These are phyloP conservation scores for Carex arenaria DNA, from an alignment of 202 grass and related monocot genomes.

Conservation along the genomic window DNA sequence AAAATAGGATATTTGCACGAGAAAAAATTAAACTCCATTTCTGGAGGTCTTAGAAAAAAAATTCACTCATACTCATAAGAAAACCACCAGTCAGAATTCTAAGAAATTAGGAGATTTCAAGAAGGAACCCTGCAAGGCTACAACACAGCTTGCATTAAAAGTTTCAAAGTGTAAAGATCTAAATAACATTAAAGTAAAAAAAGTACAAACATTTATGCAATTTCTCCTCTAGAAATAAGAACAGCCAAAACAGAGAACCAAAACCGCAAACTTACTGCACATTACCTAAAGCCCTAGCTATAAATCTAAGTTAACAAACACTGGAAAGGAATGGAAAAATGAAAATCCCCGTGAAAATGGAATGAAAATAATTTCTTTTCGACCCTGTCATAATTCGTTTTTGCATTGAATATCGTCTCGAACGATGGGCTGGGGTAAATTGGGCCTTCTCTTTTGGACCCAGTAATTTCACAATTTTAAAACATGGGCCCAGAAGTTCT, in stretches of 20 bases:
- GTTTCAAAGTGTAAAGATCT: no score
- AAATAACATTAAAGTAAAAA: background rate
- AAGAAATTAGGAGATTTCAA: background rate
- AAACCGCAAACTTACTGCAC: constrained; percentile 2
- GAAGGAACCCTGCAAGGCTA: background rate
- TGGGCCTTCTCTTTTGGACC: background rate
- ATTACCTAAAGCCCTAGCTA: constrained; percentile 23
- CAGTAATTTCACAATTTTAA: background rate
- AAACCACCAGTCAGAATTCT: background rate
- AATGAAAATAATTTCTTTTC: background rate
- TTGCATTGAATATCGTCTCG: background rate
- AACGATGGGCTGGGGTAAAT: background rate
- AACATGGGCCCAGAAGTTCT: no score
- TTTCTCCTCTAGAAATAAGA: constrained; percentile 6
- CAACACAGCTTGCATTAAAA: background rate
- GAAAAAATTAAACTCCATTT: background rate
- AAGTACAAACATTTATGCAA: background rate
- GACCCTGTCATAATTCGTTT: background rate
- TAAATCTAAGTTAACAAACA: background rate
- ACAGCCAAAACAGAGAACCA: constrained; percentile 3
- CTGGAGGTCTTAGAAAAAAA: background rate
- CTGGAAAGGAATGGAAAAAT: background rate
- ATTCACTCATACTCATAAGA: background rate
- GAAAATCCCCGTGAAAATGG: background rate
- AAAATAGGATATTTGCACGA: no score